phyloP scores from a whole-genome alignment of 2,329 filamentous ascomycete genomes.

The Neoscytalidium dimidiatum region DNA sequence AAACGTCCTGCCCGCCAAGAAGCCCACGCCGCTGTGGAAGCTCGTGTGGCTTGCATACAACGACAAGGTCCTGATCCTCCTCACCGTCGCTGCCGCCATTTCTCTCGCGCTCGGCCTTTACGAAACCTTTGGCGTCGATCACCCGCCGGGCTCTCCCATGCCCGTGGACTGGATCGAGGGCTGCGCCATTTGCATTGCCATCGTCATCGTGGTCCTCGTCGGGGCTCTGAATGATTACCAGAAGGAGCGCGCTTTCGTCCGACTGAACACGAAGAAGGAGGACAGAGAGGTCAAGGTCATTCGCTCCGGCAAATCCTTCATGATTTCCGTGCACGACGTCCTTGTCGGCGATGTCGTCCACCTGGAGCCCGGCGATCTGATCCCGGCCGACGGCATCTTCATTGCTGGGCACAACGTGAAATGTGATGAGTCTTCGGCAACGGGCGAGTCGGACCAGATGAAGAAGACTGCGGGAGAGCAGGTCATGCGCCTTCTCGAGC shows the following conservation, averaged over 20 bases:
- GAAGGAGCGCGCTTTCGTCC: slow-evolving; percentile 38
- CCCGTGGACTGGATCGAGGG: slow-evolving; percentile 39
- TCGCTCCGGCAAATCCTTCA: slow-evolving; percentile 64
- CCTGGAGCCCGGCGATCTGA: slow-evolving; percentile 68
- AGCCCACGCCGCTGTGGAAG: slow-evolving; percentile 68
- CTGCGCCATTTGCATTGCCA: slow-evolving; percentile 39
- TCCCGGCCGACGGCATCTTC: slow-evolving; percentile 71
- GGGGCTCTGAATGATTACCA: slow-evolving; percentile 40
- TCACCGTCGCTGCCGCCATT: slow-evolving; percentile 71
- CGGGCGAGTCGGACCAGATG: slow-evolving; percentile 72
- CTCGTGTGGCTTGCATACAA: slow-evolving; percentile 82
- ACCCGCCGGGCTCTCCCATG: slow-evolving; percentile 25
- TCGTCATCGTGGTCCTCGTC: slow-evolving; percentile 40
- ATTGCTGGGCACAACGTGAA: slow-evolving; percentile 67
- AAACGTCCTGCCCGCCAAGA: slow-evolving; percentile 70
- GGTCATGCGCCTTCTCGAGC: slow-evolving; percentile 46
- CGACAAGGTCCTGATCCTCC: slow-evolving; percentile 74
- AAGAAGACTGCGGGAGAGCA: slow-evolving; percentile 55
- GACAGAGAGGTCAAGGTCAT: slow-evolving; percentile 45
- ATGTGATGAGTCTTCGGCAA: slow-evolving; percentile 74
- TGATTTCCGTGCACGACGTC: slow-evolving; percentile 67
- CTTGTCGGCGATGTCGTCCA: slow-evolving; percentile 71
- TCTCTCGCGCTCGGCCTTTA: slow-evolving; percentile 75
- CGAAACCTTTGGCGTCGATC: slow-evolving; percentile 49
- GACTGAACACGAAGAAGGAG: slow-evolving; percentile 38